Percentiles rank a stretch among this genome's conserved stretches.
Conservation (phyloP, 2,329 filamentous ascomycete genomes). For the Ophiosphaerella narmari region DNA sequence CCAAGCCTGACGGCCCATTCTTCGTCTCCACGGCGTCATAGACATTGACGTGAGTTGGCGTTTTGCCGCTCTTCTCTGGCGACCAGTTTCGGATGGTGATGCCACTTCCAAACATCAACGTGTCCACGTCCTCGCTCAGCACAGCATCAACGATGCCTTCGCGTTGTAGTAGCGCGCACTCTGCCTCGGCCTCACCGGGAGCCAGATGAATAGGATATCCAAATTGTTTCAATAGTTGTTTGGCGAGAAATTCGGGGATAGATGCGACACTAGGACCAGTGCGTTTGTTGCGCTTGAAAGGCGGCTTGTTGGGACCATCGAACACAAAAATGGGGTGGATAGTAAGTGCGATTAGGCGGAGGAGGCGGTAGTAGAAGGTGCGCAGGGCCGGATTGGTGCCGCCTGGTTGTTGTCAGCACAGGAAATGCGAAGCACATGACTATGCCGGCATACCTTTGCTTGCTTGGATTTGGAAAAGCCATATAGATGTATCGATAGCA, state of each 20-base stretch:
- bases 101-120: conserved; percentile 93
- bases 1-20: conserved; percentile 64
- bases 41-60: conserved; percentile 82
- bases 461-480: conserved; percentile 92
- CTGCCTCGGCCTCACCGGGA: conserved; percentile 93
- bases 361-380: conserved; percentile 88
- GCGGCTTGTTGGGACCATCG: conserved; percentile 82
- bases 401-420: conserved; percentile 52
- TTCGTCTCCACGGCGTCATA: conserved; percentile 69
- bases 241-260: conserved; percentile 75
- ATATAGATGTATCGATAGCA: conserved; percentile 94
- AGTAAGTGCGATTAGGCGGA: conserved; percentile 75
- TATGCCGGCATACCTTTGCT: conserved; percentile 63
- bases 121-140: conserved; percentile 94
- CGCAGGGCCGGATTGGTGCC: conserved; percentile 88
- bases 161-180: conserved; percentile 85
- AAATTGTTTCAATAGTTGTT: conserved; percentile 81
- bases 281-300: conserved; percentile 84
- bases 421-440: neutral
- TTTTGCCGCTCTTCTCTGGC: conserved; percentile 69
- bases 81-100: conserved; percentile 82
- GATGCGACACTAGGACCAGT: conserved; percentile 66
- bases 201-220: conserved; percentile 84
- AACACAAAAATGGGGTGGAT: conserved; percentile 90
- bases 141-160: conserved; percentile 78